These are phyloP conservation scores for Lagenidium sp. DNA, from an alignment of 352 stramenopile species.

Conservation along the genomic window DNA sequence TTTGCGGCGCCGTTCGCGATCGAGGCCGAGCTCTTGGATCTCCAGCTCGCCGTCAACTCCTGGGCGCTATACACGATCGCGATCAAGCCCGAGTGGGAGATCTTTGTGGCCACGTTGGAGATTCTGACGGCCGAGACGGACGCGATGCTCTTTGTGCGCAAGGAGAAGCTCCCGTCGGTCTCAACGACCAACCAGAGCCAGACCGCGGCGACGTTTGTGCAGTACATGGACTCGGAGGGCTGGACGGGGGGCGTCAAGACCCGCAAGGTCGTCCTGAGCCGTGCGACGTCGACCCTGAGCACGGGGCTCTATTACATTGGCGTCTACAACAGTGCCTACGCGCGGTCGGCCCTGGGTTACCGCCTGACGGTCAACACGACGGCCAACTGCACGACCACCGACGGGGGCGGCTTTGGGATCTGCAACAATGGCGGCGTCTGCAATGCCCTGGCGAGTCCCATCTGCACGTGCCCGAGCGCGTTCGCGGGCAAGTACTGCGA, in stretches of 20 bases:
- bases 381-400: constrained; percentile 19
- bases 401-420: constrained; percentile 15
- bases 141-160: constrained; percentile 65
- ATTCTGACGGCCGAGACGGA: constrained; percentile 31
- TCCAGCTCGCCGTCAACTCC: constrained; percentile 28
- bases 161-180: constrained; percentile 41
- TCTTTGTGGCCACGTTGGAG: constrained; percentile 39
- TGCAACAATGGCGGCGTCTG: constrained; percentile 41
- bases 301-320: constrained; percentile 69
- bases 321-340: constrained; percentile 68
- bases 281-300: constrained; percentile 52
- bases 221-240: constrained; percentile 39
- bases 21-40: constrained; percentile 22
- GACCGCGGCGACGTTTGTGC: constrained; percentile 17
- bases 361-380: constrained; percentile 44
- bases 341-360: constrained; percentile 32
- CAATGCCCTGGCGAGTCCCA: constrained; percentile 27
- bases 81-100: constrained; percentile 47
- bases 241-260: constrained; percentile 29
- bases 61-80: constrained; percentile 60
- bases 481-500: constrained; percentile 40
- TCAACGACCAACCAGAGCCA: constrained; percentile 1
- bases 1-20: constrained; percentile 38
- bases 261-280: constrained; percentile 48
- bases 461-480: constrained; percentile 35